Base-by-base conservation (phyloP, 202 grass and related monocot species). In the Elaeis oleifera region DNA sequence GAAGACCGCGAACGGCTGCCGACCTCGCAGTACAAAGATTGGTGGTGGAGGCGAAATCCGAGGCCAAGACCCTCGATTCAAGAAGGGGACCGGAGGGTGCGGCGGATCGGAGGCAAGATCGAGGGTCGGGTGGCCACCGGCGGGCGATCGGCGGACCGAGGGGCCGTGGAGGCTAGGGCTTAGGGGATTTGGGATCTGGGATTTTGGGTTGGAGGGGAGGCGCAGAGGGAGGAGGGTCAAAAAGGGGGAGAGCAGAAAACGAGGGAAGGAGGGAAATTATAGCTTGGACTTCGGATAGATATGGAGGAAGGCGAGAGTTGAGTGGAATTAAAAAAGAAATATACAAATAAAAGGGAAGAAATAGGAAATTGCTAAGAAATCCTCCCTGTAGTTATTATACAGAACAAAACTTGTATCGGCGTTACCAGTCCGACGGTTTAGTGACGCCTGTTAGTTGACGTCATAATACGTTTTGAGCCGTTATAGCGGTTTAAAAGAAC, bases 241-340 rank as follows among this genome's bases (percentile, higher is more conserved):
- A 16, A 24, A 58, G 26, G 25, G 15, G 32, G 60, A 23, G 29
- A 54, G 36, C 19, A 49, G 50, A 39, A 49, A 50, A 49, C 4
- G 50, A 13, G 18, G 64, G 73, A 74, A 83, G 54, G 77, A 83
- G 80, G 80, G 77, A 81, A 88, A 84, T 82, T 76, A 72, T 74
- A 68, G 71, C 54, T 74, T 74, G 71, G 36, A 44, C 36, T 44
- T 44, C 36, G 36, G 36, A 44, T 44, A 14, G 36, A 44, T 44
- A 22, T 68, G 27, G 64, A 64, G 54, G 51, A 50, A 49, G 53
- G 4, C 14, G 24, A 15, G 61, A 39, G 7, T 5, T 50, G 36
- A 44, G 36, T 13, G 36, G 9, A 44, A 44, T 44, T 44, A 44
- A 44, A 44, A 44, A 44, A 13, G 3, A 44, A 44, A 13, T 44